Evolutionary conservation across 2,329 filamentous ascomycete species (phyloP).

Genomic region (Piedraia hortae): DNA sequence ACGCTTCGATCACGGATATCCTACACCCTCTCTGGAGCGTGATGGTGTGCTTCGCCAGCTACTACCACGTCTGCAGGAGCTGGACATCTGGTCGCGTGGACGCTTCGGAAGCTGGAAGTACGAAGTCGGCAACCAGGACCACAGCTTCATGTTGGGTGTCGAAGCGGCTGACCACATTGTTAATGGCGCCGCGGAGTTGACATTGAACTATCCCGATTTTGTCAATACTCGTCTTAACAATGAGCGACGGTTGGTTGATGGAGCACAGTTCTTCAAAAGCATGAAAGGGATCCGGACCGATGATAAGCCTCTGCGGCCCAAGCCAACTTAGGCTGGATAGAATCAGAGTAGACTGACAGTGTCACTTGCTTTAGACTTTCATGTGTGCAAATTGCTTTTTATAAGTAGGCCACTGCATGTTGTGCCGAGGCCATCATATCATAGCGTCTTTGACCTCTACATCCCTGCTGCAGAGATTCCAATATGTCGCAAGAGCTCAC

Average conservation of each 20-base stretch:
- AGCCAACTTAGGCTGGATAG: constrained; percentile 1
- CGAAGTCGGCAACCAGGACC: constrained; percentile 90
- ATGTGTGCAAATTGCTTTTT: no score
- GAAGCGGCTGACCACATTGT: constrained; percentile 79
- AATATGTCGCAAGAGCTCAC: constrained; percentile 15
- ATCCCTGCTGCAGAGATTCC: no score
- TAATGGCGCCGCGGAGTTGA: constrained; percentile 70
- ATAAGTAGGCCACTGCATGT: no score
- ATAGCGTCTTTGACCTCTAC: no score
- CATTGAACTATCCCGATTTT: constrained; percentile 89
- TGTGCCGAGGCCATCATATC: no score
- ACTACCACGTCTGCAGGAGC: constrained; percentile 69
- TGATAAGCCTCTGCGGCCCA: constrained; percentile 3
- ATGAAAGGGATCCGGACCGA: constrained; percentile 4
- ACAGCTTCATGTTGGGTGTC: constrained; percentile 91
- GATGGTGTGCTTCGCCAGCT: constrained; percentile 83
- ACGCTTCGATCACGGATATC: constrained; percentile 94
- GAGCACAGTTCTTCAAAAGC: constrained; percentile 28
- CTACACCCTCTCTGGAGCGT: constrained; percentile 79
- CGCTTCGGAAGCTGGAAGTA: constrained; percentile 97
- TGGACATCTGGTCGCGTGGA: constrained; percentile 83
- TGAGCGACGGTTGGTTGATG: constrained; percentile 33
- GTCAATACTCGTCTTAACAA: constrained; percentile 53
- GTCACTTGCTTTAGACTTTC: no score
- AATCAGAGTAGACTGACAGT: no score